Evolutionary conservation across 805 yeast species (phyloP).

Genomic region (Ogataea minuta): DNA sequence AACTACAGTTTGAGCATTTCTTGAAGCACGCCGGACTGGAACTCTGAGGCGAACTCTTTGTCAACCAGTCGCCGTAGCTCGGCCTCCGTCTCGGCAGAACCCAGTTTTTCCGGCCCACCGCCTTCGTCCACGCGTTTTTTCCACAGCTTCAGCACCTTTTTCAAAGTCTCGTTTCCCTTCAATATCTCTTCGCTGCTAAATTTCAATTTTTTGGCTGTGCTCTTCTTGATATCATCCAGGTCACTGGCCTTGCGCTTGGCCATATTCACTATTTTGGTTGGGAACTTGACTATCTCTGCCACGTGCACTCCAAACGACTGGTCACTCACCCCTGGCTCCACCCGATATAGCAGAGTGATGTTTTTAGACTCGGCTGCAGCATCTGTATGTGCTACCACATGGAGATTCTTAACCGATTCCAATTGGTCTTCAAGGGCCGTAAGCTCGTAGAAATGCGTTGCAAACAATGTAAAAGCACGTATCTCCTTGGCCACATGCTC

Average conservation of each 20-base stretch:
- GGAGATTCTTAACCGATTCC: conserved; percentile 71
- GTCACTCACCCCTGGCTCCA: conserved; percentile 94
- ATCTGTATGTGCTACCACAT: conserved; percentile 90
- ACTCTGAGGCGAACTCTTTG: conserved; percentile 20
- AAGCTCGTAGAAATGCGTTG: conserved; percentile 96
- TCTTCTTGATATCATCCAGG: conserved; percentile 53
- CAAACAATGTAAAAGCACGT: conserved; percentile 81
- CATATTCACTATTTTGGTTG: conserved; percentile 85
- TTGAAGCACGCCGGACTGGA: conserved; percentile 21
- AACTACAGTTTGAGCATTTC: conserved; percentile 24
- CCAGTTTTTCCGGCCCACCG: conserved; percentile 43
- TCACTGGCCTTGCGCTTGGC: conserved; percentile 93
- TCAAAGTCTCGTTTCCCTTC: conserved; percentile 53
- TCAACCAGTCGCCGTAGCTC: conserved; percentile 38
- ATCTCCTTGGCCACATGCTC: conserved; percentile 74
- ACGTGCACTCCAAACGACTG: conserved; percentile 98
- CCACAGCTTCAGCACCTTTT: conserved; percentile 54
- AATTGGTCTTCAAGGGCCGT: conserved; percentile 71
- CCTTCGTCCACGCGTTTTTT: conserved; percentile 43
- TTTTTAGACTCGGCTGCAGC: conserved; percentile 48
- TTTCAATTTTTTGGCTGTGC: conserved; percentile 45
- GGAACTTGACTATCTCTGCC: conserved; percentile 93
- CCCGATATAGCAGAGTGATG: conserved; percentile 85
- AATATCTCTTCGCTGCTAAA: conserved; percentile 51
- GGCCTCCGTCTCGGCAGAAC: conserved; percentile 38